These are phyloP conservation scores for Pseudogymnoascus sp. DNA, from an alignment of 2,329 filamentous ascomycete species.

Conservation along the genomic window DNA sequence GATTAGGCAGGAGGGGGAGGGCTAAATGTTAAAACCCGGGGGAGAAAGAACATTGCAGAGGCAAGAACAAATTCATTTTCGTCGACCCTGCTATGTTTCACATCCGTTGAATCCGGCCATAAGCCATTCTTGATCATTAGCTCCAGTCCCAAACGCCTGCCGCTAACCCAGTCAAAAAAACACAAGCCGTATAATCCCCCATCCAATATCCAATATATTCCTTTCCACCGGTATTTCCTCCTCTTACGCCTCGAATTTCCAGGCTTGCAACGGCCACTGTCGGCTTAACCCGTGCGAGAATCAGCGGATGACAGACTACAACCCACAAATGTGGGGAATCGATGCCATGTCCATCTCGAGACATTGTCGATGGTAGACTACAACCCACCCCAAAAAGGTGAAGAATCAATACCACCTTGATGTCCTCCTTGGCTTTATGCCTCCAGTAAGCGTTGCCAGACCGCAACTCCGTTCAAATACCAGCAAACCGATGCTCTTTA, in stretches of 20 bases:
- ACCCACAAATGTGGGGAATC: background rate
- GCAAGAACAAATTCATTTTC: background rate
- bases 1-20: background rate
- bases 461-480: background rate
- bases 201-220: background rate
- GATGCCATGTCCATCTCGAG: background rate
- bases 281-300: background rate
- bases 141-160: background rate
- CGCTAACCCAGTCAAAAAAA: conserved; percentile 3
- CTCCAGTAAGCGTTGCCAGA: background rate
- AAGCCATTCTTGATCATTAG: background rate
- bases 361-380: background rate
- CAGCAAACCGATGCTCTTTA: background rate
- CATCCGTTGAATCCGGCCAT: background rate
- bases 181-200: background rate
- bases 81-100: background rate
- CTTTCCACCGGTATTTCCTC: background rate
- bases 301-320: background rate
- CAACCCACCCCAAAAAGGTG: background rate
- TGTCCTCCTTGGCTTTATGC: background rate
- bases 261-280: background rate
- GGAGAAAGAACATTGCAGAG: background rate
- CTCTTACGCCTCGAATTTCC: background rate
- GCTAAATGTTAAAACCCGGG: too few species aligned
- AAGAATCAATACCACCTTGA: background rate